phyloP scores from a whole-genome alignment of 208 protist species.

The Wallacemonas sp. region DNA sequence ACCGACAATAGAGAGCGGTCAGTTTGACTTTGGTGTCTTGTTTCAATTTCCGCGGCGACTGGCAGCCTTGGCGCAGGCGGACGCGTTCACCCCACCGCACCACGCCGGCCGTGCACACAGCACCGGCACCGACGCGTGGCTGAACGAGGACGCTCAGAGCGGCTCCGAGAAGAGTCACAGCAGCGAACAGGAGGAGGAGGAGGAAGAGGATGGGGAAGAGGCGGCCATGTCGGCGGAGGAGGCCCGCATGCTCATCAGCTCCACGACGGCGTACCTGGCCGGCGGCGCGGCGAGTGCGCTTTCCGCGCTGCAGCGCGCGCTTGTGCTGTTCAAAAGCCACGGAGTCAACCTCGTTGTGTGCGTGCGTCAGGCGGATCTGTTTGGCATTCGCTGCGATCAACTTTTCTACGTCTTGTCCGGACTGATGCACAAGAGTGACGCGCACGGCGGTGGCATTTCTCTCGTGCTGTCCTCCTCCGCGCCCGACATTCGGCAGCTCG shows the following conservation, averaged over 20 bases:
- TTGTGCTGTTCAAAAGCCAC: conserved; percentile 68
- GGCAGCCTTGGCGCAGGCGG: background rate
- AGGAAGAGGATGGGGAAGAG: conserved; percentile 26
- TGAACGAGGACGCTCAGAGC: background rate
- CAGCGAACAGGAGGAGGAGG: conserved; percentile 10
- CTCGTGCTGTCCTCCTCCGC: conserved; percentile 71
- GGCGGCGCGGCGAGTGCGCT: conserved; percentile 70
- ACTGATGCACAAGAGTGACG: conserved; percentile 84
- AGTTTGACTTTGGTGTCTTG: conserved; percentile 77
- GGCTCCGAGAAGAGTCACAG: background rate
- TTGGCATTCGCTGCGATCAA: conserved; percentile 83
- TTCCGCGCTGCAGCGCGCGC: conserved; percentile 70
- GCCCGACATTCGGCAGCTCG: conserved; percentile 72
- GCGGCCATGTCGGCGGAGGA: conserved; percentile 2
- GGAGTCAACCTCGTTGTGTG: conserved; percentile 72
- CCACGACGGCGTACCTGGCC: conserved; percentile 53
- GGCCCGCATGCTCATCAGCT: conserved; percentile 41
- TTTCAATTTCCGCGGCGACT: conserved; percentile 52
- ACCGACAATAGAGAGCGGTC: conserved; percentile 55
- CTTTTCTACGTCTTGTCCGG: conserved; percentile 84
- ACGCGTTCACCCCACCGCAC: background rate
- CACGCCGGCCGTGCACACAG: background rate
- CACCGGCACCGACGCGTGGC: background rate
- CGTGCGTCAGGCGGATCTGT: conserved; percentile 72
- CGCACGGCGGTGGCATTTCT: conserved; percentile 53